phyloP scores from a whole-genome alignment of 345 rosid species.

The Cardiospermum halicacabum region DNA sequence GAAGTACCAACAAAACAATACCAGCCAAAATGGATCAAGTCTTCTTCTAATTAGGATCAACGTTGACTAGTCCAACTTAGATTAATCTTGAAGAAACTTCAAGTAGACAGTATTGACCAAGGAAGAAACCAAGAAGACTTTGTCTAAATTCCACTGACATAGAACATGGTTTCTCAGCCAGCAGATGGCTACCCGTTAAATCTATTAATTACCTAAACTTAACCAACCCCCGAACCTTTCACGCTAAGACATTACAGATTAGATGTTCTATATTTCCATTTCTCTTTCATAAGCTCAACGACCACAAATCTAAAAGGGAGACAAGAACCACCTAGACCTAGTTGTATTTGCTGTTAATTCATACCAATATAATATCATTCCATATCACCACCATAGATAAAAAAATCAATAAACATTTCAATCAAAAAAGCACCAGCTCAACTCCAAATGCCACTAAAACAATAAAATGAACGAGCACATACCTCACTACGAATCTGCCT shows the following conservation, averaged over 20 bases:
- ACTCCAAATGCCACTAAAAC: not conserved
- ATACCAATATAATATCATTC: not conserved
- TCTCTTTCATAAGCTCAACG: not conserved
- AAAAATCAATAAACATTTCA: not conserved
- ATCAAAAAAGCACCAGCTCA: not conserved
- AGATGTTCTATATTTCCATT: not conserved
- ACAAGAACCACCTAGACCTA: not conserved
- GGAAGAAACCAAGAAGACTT: not conserved
- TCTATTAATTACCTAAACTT: not conserved
- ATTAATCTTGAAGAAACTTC: not conserved
- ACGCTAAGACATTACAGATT: not conserved
- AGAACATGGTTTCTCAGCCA: not conserved
- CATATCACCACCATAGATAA: not conserved
- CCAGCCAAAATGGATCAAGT: not conserved
- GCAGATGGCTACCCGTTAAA: not conserved
- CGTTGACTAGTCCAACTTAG: not conserved
- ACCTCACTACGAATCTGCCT: slow-evolving; percentile 86
- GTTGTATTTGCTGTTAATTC: too few species aligned
- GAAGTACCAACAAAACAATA: not conserved
- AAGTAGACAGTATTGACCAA: not conserved
- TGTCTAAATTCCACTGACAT: not conserved
- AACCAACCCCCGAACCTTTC: not conserved
- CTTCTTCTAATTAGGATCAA: not conserved
- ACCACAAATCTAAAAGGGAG: not conserved
- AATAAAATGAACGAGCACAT: not conserved